A percentile compares a stretch with the other conserved stretches of the same genome.
Conservation (phyloP, 805 yeast species). For the Candida boleticola region DNA sequence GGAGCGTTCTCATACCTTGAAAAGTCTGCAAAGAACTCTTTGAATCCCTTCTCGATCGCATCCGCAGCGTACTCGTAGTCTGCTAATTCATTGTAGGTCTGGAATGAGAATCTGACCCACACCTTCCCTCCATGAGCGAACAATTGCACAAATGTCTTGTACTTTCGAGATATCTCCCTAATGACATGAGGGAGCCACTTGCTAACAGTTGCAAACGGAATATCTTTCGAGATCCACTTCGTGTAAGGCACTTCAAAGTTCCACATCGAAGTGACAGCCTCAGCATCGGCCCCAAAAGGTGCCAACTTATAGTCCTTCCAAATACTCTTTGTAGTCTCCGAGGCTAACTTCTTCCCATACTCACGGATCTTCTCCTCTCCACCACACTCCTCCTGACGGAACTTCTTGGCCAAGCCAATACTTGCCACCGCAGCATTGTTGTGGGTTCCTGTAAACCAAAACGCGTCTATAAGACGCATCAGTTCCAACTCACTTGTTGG, state of each 20-base stretch:
- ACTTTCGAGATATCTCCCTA: conserved; percentile 9
- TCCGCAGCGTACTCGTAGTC: conserved; percentile 52
- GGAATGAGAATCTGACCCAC: conserved; percentile 56
- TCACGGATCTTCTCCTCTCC: conserved; percentile 51
- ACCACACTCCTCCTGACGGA: conserved; percentile 53
- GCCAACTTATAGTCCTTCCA: conserved; percentile 14
- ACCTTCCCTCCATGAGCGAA: conserved; percentile 36
- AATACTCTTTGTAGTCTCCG: not conserved
- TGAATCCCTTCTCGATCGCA: conserved; percentile 27
- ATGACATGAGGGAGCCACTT: not conserved
- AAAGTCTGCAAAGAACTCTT: conserved; percentile 4
- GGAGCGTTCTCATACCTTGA: not conserved
- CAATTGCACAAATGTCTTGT: conserved; percentile 46
- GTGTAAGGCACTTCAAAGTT: conserved; percentile 37
- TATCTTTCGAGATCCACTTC: not conserved
- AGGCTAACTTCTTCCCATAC: not conserved
- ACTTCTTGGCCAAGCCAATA: conserved; percentile 50
- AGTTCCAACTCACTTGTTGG: conserved; percentile 25
- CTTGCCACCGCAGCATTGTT: conserved; percentile 42
- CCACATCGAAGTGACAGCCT: conserved; percentile 45
- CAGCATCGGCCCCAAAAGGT: conserved; percentile 28
- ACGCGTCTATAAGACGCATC: conserved; percentile 40
- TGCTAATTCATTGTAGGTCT: conserved; percentile 54
- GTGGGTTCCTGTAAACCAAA: conserved; percentile 49
- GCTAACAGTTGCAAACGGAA: not conserved